Percentiles rank a stretch among this genome's conserved stretches.
Conservation (phyloP, 257 asterid genomes). For the Anisodus tanguticus region DNA sequence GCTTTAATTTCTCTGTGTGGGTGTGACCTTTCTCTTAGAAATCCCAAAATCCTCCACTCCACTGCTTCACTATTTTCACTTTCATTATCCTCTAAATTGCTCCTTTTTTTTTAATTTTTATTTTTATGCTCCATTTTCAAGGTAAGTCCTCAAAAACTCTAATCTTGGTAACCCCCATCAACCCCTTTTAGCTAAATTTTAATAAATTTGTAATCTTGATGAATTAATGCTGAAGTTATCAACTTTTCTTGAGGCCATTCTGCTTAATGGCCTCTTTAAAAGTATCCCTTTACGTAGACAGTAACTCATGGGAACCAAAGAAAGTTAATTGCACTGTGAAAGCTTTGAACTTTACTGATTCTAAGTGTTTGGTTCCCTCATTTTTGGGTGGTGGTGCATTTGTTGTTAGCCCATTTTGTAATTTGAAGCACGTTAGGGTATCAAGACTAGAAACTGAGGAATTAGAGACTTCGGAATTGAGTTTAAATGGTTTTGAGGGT, state of each 20-base stretch:
- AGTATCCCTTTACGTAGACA: slow-evolving; percentile 53
- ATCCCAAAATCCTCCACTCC: slow-evolving; percentile 30
- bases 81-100: slow-evolving; percentile 22
- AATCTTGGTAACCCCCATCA: not conserved
- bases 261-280: slow-evolving; percentile 68
- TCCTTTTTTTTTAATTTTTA: not conserved
- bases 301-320: slow-evolving; percentile 47
- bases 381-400: slow-evolving; percentile 57
- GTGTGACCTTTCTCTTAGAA: no score
- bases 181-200: slow-evolving; percentile 3
- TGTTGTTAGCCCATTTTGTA: slow-evolving; percentile 50
- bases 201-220: not conserved
- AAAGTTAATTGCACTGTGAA: slow-evolving; percentile 40
- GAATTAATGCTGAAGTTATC: slow-evolving; percentile 23
- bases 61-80: slow-evolving; percentile 27
- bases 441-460: slow-evolving; percentile 58
- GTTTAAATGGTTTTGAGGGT: slow-evolving; percentile 34
- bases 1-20: no score
- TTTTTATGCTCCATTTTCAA: not conserved
- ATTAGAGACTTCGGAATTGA: slow-evolving; percentile 39
- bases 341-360: slow-evolving; percentile 43
- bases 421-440: slow-evolving; percentile 55
- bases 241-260: slow-evolving; percentile 25
- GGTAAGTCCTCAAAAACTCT: not conserved
- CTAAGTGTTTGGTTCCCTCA: slow-evolving; percentile 42